Base-by-base conservation (phyloP, 192 early-diverging fungal species). In the Podila minutissima region DNA sequence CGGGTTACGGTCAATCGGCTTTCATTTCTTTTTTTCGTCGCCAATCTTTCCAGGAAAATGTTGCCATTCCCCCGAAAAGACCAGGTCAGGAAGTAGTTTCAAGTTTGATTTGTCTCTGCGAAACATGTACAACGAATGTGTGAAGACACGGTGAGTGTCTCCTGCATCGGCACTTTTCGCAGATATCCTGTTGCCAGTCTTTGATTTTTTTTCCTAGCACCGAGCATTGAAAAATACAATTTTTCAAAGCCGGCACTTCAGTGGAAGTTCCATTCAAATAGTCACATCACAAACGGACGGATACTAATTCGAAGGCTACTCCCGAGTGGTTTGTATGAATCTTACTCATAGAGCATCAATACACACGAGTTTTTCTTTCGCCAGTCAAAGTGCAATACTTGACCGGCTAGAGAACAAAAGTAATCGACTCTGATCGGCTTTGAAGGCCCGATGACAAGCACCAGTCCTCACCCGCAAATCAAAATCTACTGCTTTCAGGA, bases 111-210 rank as follows among this genome's bases (percentile, higher is more conserved):
- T 24, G 53, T 26, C 53, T 26, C 24, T 55, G n/a, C 20, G n/a
- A 55, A 55, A n/a, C 17, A 55, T 26, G 20, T 24, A 55, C 24
- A 55, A 24, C 53, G 53, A 55, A 0, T 22, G 53, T 22, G 20
- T 55, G 53, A 55, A 55, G 53, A 55, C 20, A 55, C 20, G 24
- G 8, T 31, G 6, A 59, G 37, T 59, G 41, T 62, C 72, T 46
- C 64, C 38, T 31, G 20, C 35, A 61, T 59, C 62, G 19, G 53
- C 20, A 46, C 48, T 9, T 57, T 72, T 64, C 51, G 9, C n/a
- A 51, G 48, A 60, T 57, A 74, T 74, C 72, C 72, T 53, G 61
- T 74, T 66, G 72, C 72, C 72, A 67, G 59, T 28, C 64, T 74
- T 72, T 71, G 53, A 41, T 70, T 53, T 66, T 74, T 73, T 74